Evolutionary conservation across 257 asterid genomes (phyloP).

Genomic region (Solanum clarkiae): DNA sequence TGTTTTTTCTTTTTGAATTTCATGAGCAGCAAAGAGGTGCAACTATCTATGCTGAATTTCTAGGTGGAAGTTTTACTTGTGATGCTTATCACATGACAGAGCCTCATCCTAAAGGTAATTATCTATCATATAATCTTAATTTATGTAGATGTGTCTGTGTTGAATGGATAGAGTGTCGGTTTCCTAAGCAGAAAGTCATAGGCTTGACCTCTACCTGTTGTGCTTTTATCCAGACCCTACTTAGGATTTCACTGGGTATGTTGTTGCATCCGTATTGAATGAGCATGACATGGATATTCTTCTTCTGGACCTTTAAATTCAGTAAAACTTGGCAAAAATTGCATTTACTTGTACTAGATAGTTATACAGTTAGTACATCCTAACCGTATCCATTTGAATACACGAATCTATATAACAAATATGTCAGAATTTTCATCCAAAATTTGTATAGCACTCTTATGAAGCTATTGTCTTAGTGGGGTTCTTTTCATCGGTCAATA

Average conservation of each 20-base stretch:
- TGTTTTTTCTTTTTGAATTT: slow-evolving; percentile 2
- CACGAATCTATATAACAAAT: not conserved
- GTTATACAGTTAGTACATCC: not conserved
- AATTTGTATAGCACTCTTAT: not conserved
- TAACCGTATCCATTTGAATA: not conserved
- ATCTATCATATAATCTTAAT: not conserved
- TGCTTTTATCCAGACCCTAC: too few species aligned
- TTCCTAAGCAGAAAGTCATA: too few species aligned
- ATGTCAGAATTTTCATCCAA: not conserved
- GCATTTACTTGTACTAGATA: not conserved
- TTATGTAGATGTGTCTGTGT: not conserved
- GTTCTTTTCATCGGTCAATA: not conserved
- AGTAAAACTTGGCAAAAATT: not conserved
- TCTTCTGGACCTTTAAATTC: not conserved
- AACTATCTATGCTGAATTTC: slow-evolving; percentile 83
- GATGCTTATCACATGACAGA: slow-evolving; percentile 99
- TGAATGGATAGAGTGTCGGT: not conserved
- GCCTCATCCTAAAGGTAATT: slow-evolving; percentile 92
- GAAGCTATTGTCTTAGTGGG: not conserved
- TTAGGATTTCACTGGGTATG: too few species aligned
- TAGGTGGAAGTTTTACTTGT: slow-evolving; percentile 96
- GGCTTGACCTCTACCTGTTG: too few species aligned
- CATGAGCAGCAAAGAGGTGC: slow-evolving; percentile 79
- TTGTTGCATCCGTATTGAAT: not conserved
- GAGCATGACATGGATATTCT: not conserved